Base-by-base conservation (phyloP, 2,329 filamentous ascomycete genomes). In the Fusarium gaditjirri region DNA sequence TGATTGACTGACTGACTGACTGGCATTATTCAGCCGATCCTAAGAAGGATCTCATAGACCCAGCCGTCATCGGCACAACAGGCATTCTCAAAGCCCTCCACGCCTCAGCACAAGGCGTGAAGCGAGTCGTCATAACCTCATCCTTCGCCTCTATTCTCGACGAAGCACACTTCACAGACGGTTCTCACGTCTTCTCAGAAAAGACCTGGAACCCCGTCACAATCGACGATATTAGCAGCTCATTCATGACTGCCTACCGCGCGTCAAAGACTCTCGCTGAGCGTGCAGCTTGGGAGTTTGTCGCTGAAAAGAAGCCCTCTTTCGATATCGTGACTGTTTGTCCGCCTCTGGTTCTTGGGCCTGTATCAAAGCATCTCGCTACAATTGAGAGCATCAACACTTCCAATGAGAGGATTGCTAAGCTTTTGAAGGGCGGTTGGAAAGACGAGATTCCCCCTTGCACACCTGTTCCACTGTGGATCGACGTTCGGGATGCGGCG, bases 41-140 rank as follows among this genome's bases (percentile, higher is more conserved):
- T 14, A 78, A 85, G 68, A 85, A 80, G 57, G 88, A 90, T 63
- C 83, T 91, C 35, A 80, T 91, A 61, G 85, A 89, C 73, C 89
- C 89, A 3, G 89, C 88, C 8, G 81, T 90, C 49, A 81, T 86
- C 59, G 89, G 88, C 69, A 89, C 88, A 2, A 92, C 90, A 72
- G 92, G 91, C 38, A 89, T 96, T 61, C 90, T 93, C 39, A 87
- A 91, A 72, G 90, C 93, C 23, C 86, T 95, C 70, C 90, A 91
- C 76, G 84, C 84, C 68, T 71, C 88, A 78, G 78, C 87, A 2
- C 87, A 87, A 1, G 71, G 72, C 10, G 92, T 97, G 57, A 93
- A 91, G 82, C 88, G 91, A 66, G 92, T 97, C 19, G 90, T 92
- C 61, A 79, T 91, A 50, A 89, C 87, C 21, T 87, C 85, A 41